Conservation (phyloP, 1,139 yeast species). For the Yamadazyma atmosphaerica region DNA sequence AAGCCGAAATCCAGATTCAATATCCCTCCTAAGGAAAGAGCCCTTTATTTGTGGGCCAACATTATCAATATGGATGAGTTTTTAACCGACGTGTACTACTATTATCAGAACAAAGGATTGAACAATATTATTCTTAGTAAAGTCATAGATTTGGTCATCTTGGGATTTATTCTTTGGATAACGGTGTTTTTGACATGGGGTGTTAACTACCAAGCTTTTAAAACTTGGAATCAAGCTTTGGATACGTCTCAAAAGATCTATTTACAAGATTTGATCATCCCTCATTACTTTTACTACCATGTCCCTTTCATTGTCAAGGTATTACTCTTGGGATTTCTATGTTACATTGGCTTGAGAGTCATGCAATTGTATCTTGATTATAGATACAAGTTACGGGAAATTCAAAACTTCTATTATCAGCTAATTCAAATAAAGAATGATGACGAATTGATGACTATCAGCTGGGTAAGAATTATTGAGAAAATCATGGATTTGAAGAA, state of each 20-base stretch:
- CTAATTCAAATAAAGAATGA: conserved; percentile 70
- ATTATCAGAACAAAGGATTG: conserved; percentile 84
- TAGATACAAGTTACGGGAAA: conserved; percentile 56
- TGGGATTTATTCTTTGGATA: conserved; percentile 75
- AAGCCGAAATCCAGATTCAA: conserved; percentile 19
- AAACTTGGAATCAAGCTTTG: conserved; percentile 17
- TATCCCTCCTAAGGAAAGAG: conserved; percentile 69
- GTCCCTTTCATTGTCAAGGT: conserved; percentile 55
- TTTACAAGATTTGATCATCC: conserved; percentile 50
- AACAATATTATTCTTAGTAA: conserved; percentile 70
- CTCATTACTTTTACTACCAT: conserved; percentile 55
- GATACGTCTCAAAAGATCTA: conserved; percentile 21
- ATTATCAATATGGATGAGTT: conserved; percentile 88
- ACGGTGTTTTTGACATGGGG: conserved; percentile 84
- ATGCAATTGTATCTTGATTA: conserved; percentile 59
- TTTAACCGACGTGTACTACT: conserved; percentile 76
- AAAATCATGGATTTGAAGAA: conserved; percentile 73
- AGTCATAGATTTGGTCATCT: conserved; percentile 64
- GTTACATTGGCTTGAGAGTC: conserved; percentile 55
- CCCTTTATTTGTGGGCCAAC: conserved; percentile 95
- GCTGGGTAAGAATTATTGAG: conserved; percentile 89
- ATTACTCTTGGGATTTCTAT: conserved; percentile 60
- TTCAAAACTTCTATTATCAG: conserved; percentile 63
- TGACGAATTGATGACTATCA: conserved; percentile 81
- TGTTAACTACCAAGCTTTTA: conserved; percentile 57